Conservation (phyloP, 495 filamentous ascomycete species). For the Penicillium riverlandense region DNA sequence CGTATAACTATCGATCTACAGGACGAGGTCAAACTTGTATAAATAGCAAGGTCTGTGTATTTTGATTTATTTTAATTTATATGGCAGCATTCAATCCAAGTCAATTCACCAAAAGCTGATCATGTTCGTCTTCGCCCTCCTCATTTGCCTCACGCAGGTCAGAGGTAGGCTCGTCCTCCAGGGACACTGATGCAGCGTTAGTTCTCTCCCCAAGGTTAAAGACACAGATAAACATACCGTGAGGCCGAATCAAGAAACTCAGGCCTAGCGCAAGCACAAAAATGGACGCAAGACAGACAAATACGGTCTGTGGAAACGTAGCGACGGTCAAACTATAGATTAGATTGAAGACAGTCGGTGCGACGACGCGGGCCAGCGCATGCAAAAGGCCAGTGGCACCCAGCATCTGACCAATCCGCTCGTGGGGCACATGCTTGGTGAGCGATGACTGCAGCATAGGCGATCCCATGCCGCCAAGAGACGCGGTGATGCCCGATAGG, state of each 20-base stretch:
- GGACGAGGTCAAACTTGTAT: no score
- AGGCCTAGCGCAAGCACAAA: slow-evolving; percentile 60
- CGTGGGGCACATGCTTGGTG: slow-evolving; percentile 83
- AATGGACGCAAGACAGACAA: slow-evolving; percentile 59
- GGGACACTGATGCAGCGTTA: no score
- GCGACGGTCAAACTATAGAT: slow-evolving; percentile 78
- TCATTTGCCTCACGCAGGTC: background rate
- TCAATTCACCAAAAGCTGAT: background rate
- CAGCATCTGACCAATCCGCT: slow-evolving; percentile 74
- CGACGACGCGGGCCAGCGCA: slow-evolving; percentile 68
- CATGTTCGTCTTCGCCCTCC: background rate
- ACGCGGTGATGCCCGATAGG: slow-evolving; percentile 59
- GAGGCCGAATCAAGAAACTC: slow-evolving; percentile 62
- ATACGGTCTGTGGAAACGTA: slow-evolving; percentile 72
- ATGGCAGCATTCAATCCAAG: background rate
- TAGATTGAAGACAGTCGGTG: slow-evolving; percentile 74
- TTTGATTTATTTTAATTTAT: no score
- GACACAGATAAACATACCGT: slow-evolving; percentile 50
- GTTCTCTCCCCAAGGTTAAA: background rate
- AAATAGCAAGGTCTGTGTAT: no score
- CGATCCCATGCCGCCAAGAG: slow-evolving; percentile 75
- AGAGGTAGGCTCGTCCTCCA: no score
- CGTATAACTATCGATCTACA: background rate
- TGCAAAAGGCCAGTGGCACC: slow-evolving; percentile 84
- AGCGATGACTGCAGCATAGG: slow-evolving; percentile 76